Percentiles rank a stretch among this genome's conserved stretches.
phyloP scores from a whole-genome alignment of 306 rosid genomes.

The Quercus cerris region DNA sequence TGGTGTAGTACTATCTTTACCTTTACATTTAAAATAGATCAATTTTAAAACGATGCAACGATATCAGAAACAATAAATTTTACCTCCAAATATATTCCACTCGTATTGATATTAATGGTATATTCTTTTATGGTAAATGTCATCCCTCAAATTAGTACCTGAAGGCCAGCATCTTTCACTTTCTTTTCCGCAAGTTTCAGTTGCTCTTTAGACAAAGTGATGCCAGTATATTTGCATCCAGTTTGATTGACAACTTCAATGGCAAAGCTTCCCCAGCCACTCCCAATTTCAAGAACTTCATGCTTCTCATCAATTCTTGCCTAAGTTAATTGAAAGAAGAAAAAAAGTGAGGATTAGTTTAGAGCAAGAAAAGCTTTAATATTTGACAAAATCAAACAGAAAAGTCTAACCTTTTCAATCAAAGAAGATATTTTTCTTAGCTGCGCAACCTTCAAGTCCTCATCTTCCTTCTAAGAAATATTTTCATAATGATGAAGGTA shows the following conservation, averaged over 20 bases:
- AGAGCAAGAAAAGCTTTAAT: neutral
- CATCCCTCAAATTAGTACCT: slow-evolving; percentile 38
- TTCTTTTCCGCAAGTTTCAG: slow-evolving; percentile 62
- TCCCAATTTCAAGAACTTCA: slow-evolving; percentile 83
- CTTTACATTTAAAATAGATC: no score
- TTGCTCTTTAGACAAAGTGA: slow-evolving; percentile 82
- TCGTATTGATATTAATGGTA: no score
- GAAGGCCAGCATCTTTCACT: slow-evolving; percentile 70
- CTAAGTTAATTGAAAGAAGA: slow-evolving; percentile 30
- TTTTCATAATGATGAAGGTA: slow-evolving; percentile 1
- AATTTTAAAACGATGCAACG: no score
- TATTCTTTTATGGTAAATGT: no score
- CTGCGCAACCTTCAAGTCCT: slow-evolving; percentile 75
- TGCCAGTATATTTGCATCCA: slow-evolving; percentile 83
- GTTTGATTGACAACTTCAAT: slow-evolving; percentile 76
- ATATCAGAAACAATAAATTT: no score
- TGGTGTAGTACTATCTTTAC: no score
- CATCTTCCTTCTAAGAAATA: slow-evolving; percentile 45
- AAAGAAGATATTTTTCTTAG: slow-evolving; percentile 66
- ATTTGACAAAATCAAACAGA: neutral
- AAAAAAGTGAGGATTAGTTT: neutral
- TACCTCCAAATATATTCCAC: no score
- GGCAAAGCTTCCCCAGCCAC: slow-evolving; percentile 94
- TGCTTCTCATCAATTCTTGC: slow-evolving; percentile 63
- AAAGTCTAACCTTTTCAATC: slow-evolving; percentile 51